phyloP scores from a whole-genome alignment of 2,329 filamentous ascomycete genomes.

The Cladosporium oxysporum region DNA sequence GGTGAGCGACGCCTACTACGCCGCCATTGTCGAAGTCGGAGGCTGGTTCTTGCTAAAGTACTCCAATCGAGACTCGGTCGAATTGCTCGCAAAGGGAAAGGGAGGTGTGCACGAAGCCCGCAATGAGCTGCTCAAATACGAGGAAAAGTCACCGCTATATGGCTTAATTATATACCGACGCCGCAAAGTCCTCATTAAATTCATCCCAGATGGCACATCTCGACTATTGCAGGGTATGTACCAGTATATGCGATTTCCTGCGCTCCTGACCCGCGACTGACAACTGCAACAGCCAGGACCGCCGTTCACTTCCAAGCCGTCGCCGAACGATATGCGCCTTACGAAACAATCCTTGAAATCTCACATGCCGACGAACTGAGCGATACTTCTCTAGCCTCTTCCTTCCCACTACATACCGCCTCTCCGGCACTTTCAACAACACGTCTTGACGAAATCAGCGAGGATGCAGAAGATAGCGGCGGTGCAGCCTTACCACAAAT shows the following conservation, averaged over 20 bases:
- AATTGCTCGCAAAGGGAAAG: constrained; percentile 72
- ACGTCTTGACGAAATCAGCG: constrained; percentile 87
- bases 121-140: constrained; percentile 73
- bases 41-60: constrained; percentile 98
- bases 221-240: constrained; percentile 83
- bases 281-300: constrained; percentile 67
- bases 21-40: constrained; percentile 77
- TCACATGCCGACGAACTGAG: constrained; percentile 74
- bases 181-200: constrained; percentile 89
- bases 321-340: constrained; percentile 71
- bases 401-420: constrained; percentile 85
- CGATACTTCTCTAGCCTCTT: constrained; percentile 83
- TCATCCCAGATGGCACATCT: constrained; percentile 86
- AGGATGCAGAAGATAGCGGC: constrained; percentile 74
- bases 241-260: background rate
- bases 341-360: constrained; percentile 83
- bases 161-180: constrained; percentile 88
- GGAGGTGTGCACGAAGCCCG: constrained; percentile 84
- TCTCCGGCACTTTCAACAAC: constrained; percentile 83
- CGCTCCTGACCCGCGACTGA: background rate
- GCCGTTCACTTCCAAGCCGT: constrained; percentile 67
- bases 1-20: constrained; percentile 82
- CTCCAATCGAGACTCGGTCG: constrained; percentile 81
- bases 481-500: constrained; percentile 20
- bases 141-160: constrained; percentile 84